phyloP scores from a whole-genome alignment of 176 grass and related monocot species.

The Oryza punctata region DNA sequence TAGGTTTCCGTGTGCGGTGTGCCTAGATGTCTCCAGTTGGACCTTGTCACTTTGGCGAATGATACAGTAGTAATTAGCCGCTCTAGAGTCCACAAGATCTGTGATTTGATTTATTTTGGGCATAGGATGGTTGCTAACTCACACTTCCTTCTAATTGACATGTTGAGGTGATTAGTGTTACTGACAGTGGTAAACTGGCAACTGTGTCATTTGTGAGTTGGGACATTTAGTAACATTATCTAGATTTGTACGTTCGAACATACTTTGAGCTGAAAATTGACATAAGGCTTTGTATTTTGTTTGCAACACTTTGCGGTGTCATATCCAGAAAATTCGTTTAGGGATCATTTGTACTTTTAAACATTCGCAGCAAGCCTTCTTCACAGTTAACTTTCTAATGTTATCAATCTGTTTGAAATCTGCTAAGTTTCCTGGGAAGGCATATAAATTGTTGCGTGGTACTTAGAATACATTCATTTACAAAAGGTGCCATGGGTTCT shows the following conservation, averaged over 20 bases:
- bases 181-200: not conserved
- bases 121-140: not conserved
- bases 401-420: not conserved
- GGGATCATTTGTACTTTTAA: not conserved
- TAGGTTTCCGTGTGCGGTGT: not conserved
- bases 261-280: not conserved
- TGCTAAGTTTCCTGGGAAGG: not conserved
- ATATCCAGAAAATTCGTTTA: not conserved
- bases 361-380: not conserved
- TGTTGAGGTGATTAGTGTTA: conserved; percentile 11
- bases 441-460: not conserved
- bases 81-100: conserved; percentile 20
- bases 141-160: not conserved
- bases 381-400: not conserved
- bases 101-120: conserved; percentile 19
- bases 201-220: not conserved
- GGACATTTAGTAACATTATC: not conserved
- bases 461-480: not conserved
- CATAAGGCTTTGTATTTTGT: not conserved
- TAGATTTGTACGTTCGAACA: conserved; percentile 16
- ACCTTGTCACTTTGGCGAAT: not conserved
- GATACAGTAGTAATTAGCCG: conserved; percentile 11
- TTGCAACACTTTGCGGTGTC: not conserved
- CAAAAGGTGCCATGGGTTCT: not conserved
- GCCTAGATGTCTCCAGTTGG: not conserved